Evolutionary conservation across 768 basidiomycete genomes (phyloP), one percentile per base, ranked within the genome.

Genomic region (Panaeolus papilionaceus): DNA sequence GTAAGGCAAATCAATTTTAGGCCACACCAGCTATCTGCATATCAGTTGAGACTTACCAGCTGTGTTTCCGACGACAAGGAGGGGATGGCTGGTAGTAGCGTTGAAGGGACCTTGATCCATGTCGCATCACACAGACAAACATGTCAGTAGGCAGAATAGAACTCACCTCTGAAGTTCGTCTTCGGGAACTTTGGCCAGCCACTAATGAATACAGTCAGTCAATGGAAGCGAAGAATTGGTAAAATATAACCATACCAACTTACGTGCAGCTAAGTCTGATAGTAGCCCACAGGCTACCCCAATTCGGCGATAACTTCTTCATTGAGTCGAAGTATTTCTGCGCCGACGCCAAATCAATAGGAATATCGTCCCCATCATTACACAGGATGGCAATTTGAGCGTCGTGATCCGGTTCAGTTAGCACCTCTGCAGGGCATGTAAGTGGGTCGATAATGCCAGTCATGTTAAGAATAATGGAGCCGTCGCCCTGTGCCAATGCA

Each of bases 31-130:
- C 63, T 0, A 18, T 51, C 37, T 18, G 42, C 33, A 33, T 14
- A 3, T 14, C 18, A 45, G 2, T 33, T 12, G 45, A 18, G 11
- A 45, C 72, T 16, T 63, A 80, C 80, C 81, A 44, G 78, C 79
- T 9, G 81, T 82, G 66, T 83, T 83, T 0, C 82, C 82, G 42
- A 83, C 75, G 26, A 82, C 61, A 0, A 83, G 73, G 11, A 83
- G 68, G 0, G 82, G 82, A 66, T 76, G 73, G 66, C 81, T 82
- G 16, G 82, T 82, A 61, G 80, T 81, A 8, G 69, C 79, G 9
- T 69, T 66, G 64, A 58, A 82, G 33, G 33, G 33, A 5, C 33
- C 33, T 33, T 33, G 33, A 33, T 33, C 33, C 33, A 33, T 33
- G 33, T 33, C 33, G 33, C 33, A 33, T 3, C 33, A 33, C 5